These are phyloP conservation scores for Nicotiana tabacum DNA, from an alignment of 257 asterid genomes.

Conservation along the genomic window DNA sequence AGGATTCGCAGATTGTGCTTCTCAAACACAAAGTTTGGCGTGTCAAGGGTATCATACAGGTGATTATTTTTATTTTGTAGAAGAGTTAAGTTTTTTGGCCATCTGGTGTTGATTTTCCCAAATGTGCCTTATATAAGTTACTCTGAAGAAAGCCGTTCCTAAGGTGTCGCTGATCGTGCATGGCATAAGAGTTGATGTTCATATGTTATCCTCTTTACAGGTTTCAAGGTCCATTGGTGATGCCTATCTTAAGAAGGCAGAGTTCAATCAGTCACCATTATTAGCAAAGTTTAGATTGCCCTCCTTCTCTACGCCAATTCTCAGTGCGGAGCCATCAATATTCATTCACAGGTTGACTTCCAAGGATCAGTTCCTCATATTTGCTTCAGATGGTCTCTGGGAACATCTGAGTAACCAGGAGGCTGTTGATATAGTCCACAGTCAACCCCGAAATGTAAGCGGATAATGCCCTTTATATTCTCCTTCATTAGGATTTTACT, in stretches of 20 bases:
- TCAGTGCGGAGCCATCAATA: slow-evolving; percentile 78
- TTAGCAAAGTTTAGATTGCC: slow-evolving; percentile 66
- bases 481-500: background rate
- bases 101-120: background rate
- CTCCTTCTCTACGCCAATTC: slow-evolving; percentile 62
- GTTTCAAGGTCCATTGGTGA: slow-evolving; percentile 93
- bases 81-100: background rate
- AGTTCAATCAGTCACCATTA: slow-evolving; percentile 77
- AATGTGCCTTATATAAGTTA: background rate
- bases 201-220: slow-evolving; percentile 29
- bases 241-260: slow-evolving; percentile 80
- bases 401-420: slow-evolving; percentile 95
- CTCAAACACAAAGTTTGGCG: slow-evolving; percentile 94
- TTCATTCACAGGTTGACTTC: slow-evolving; percentile 54
- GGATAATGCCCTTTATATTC: background rate
- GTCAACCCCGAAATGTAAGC: slow-evolving; percentile 59
- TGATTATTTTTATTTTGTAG: slow-evolving; percentile 10
- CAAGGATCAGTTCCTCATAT: slow-evolving; percentile 66
- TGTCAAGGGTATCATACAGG: slow-evolving; percentile 96
- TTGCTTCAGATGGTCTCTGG: slow-evolving; percentile 98
- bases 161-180: background rate
- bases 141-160: background rate
- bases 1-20: slow-evolving; percentile 79
- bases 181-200: background rate
- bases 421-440: slow-evolving; percentile 76